Base-by-base conservation (phyloP, 1,139 yeast species). In the Trichomonascaceae sp. region DNA sequence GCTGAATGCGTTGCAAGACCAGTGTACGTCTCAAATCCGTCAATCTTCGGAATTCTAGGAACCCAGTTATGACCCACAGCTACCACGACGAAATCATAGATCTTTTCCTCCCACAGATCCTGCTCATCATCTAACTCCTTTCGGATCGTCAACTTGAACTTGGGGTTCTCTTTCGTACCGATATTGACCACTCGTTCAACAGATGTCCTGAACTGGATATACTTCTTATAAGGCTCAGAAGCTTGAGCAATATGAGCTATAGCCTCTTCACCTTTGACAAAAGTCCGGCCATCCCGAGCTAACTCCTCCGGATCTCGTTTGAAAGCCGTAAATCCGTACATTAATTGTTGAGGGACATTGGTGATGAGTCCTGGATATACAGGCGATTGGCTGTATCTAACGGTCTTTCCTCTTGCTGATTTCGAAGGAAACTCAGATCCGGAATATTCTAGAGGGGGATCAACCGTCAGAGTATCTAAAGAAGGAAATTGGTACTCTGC, bases 21-120 rank as follows among this genome's bases (percentile, higher is more conserved):
- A 52, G 68, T 67, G 78, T 81, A 84, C 47, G 74, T 78, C 5
- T 73, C 68, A 49, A 85, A 66, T 0, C 90, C 90, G 0, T 69
- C 69, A 47, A 79, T 73, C 22, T 74, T 67, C 0, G 89, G 88
- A 39, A 81, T 66, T 58, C 61, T 77, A 0, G 89, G 87, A 41
- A 75, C 67, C 53, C 80, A 79, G 62, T 76, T 80, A 61, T 80
- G 80, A 7, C 89, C 89, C 3, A 78, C 70, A n/a, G 85, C 83
- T 13, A 82, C 68, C 1, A 81, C 74, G 12, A 84, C 78, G 9
- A 80, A 83, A 60, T 83, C 87, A 61, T 73, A 75, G 10, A 56
- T 58, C 59, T 20, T 51, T 22, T 39, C 44, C 58, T 24, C 54
- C 38, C 44, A 43, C 15, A 20, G 36, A 20, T 32, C 49, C 66